Conservation (phyloP, 1,139 yeast genomes). For the Yamadazyma kanchanaburiensis region DNA sequence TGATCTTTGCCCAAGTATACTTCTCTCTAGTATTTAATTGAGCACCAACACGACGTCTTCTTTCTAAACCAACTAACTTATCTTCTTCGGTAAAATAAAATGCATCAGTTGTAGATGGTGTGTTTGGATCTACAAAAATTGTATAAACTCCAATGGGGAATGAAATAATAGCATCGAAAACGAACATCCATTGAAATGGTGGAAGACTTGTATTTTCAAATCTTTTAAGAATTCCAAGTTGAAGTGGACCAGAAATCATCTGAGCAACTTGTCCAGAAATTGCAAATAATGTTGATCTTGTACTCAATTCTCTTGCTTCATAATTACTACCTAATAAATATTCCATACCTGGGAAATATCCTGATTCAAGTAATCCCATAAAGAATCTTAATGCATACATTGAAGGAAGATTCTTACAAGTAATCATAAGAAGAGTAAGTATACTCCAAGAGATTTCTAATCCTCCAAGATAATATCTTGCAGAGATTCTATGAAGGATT, state of each 20-base stretch:
- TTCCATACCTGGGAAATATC: conserved; percentile 57
- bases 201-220: conserved; percentile 26
- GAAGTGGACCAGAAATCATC: conserved; percentile 36
- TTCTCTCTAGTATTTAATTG: conserved; percentile 41
- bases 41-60: conserved; percentile 45
- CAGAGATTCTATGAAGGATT: conserved; percentile 49
- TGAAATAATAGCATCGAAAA: conserved; percentile 35
- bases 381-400: conserved; percentile 57
- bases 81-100: conserved; percentile 34
- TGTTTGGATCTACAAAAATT: conserved; percentile 34
- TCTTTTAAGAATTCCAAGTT: conserved; percentile 26
- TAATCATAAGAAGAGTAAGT: conserved; percentile 49
- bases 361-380: conserved; percentile 56
- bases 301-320: conserved; percentile 20
- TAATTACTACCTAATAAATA: conserved; percentile 46
- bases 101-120: conserved; percentile 37
- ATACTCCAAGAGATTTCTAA: conserved; percentile 58
- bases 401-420: conserved; percentile 38
- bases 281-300: conserved; percentile 48
- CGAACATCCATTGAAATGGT: conserved; percentile 39
- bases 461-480: conserved; percentile 51
- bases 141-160: conserved; percentile 35
- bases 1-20: conserved; percentile 38
- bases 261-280: conserved; percentile 25
- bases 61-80: conserved; percentile 33